Conservation (phyloP, 176 grass and related monocot genomes). For the Tuctoria greenei region DNA sequence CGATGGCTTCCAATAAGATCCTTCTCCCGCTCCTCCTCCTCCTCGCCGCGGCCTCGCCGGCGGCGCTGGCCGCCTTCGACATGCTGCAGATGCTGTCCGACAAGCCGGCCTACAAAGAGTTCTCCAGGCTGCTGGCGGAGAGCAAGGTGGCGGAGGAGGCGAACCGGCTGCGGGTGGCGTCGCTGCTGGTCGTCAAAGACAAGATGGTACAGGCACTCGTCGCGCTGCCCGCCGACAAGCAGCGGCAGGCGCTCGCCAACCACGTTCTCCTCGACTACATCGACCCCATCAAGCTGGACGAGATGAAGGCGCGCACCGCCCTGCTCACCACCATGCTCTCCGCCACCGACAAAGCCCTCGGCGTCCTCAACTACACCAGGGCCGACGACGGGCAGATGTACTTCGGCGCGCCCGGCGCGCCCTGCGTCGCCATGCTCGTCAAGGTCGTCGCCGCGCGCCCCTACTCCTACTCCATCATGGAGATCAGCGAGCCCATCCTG, state of each 20-base stretch:
- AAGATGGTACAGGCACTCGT: not conserved
- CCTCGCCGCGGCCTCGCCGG: constrained; percentile 2
- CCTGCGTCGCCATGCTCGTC: constrained; percentile 35
- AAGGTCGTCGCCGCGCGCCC: constrained; percentile 53
- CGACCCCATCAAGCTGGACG: constrained; percentile 57
- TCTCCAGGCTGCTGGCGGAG: constrained; percentile 20
- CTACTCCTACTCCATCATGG: constrained; percentile 50
- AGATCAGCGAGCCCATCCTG: constrained; percentile 44
- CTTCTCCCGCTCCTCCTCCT: constrained; percentile 1
- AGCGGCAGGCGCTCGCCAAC: constrained; percentile 25
- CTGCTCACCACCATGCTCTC: constrained; percentile 43
- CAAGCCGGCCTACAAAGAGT: constrained; percentile 25
- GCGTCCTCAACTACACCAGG: constrained; percentile 31
- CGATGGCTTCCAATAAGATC: constrained; percentile 27
- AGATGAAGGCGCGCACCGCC: constrained; percentile 28
- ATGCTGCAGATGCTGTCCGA: constrained; percentile 17
- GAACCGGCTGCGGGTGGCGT: constrained; percentile 10
- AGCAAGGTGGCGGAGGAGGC: constrained; percentile 20
- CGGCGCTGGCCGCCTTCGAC: constrained; percentile 18
- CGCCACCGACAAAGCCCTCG: constrained; percentile 20
- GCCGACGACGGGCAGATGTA: constrained; percentile 48
- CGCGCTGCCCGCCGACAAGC: constrained; percentile 26
- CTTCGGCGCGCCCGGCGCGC: constrained; percentile 29
- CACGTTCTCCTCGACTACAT: constrained; percentile 54
- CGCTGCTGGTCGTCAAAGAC: constrained; percentile 39